Base-by-base conservation (phyloP, 352 stramenopile genomes). In the Phytophthora aleatoria region DNA sequence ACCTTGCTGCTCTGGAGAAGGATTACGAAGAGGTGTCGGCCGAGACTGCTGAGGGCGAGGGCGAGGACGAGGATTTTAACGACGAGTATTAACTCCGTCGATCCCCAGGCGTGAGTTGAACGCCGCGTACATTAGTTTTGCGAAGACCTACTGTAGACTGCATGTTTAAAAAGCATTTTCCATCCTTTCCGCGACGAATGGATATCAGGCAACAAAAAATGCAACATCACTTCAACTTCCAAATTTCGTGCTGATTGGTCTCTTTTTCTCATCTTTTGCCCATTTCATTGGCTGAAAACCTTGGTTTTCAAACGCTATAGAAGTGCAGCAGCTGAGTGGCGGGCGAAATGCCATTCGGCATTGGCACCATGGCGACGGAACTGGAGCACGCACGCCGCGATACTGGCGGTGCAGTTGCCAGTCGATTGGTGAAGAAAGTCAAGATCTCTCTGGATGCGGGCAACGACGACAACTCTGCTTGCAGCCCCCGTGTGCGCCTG, bases 21-120 rank as follows among this genome's bases (percentile, higher is more conserved):
- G 97, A 99, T 81, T 99, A 99, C 79, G 97, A 99, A 71, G 97
- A 99, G 74, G 97, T 99, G 62, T 98, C 94, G 27, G 96, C 96
- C n/a, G 97, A 99, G 81, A 99, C 97, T 24, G 94, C 95, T 28
- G 97, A 99, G 50, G 97, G 89, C 45, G 96, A 99, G 48, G 95
- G 86, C 50, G 95, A 98, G 66, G 94, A 97, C 50, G 96, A 98
- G 57, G 95, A 97, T 15, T 90, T 88, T 27, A 89, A 85, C 45
- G 88, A 95, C 38, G 85, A 97, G 71, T 96, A 96, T 73, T 96
- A 94, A 57, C 3, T 30, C 5, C 8, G 7, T 31, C 20, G 20
- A 20, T 20, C 20, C 20, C 20, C 20, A 20, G 20, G 20, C 20
- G 20, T 20, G 20, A 20, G 20, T 20, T 20, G 20, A 20, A 20